Base-by-base conservation (phyloP, 179 eudicot species). In the Actinidia arguta region DNA sequence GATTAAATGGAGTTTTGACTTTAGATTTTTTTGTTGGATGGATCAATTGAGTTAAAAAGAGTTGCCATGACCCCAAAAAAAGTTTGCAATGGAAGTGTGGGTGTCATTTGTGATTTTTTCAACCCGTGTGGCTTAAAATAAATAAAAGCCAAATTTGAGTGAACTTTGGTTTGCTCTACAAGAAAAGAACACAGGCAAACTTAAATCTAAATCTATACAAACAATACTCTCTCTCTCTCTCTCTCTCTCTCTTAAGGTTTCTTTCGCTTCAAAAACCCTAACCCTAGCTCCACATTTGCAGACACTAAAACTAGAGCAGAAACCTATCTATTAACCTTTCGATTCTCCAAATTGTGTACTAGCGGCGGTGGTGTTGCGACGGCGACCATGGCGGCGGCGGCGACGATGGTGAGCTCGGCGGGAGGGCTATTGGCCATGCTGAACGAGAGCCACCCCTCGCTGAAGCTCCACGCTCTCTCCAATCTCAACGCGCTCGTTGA, bases 341-440 rank as follows among this genome's bases (percentile, higher is more conserved):
- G 42, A 20, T 42, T 63, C 20, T 61, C 8, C 55, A 6, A 44
- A 46, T 63, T 31, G 64, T 42, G 17, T 20, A 62, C 8, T 16
- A n/a, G n/a, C 5, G n/a, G 27, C 4, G 56, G 8, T 48, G 55
- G 48, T 14, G 12, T 48, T 17, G 44, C 14, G 31, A 39, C 47
- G 7, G 24, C 24, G 61, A 84, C 44, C 20, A 72, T 66, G 87
- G 86, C 80, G 71, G 72, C 77, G 75, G 87, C 88, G 83, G 88
- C 95, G 86, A 90, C 93, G 51, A 88, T 88, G 93, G 97, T 92
- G 91, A 94, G 94, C 83, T 94, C 98, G 5, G 99, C 98, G 0
- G 96, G 92, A 0, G 94, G 94, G 44, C 83, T 96, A 42, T 80
- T 96, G 75, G 97, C 99, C 78, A 94, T 94, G 99, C 91, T 96